These are phyloP conservation scores for Ceratocystiopsis sp. DNA, from an alignment of 2,329 filamentous ascomycete genomes.

Conservation along the genomic window DNA sequence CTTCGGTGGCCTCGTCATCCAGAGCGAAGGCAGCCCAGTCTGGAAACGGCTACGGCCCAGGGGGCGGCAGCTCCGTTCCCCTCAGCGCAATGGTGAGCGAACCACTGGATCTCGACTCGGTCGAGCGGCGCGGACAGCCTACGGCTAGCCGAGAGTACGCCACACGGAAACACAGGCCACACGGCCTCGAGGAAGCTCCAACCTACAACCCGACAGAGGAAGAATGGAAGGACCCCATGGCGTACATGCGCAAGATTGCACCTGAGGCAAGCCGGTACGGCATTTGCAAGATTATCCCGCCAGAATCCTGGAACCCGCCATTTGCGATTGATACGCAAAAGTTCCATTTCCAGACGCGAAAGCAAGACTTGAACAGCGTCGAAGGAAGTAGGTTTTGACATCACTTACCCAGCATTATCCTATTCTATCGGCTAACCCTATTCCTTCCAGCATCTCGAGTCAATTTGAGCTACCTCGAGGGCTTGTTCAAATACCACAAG, in stretches of 20 bases:
- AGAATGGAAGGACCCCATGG: slow-evolving; percentile 86
- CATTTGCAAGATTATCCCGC: slow-evolving; percentile 89
- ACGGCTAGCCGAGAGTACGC: slow-evolving; percentile 57
- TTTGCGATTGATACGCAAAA: slow-evolving; percentile 97
- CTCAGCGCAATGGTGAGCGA: slow-evolving; percentile 39
- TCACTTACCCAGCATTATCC: no score
- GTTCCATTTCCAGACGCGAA: slow-evolving; percentile 91
- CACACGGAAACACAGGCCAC: slow-evolving; percentile 64
- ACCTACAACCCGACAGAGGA: slow-evolving; percentile 82
- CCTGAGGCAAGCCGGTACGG: slow-evolving; percentile 77
- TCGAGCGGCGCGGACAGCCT: slow-evolving; percentile 77
- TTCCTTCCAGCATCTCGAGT: slow-evolving; percentile 61
- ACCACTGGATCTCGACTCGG: slow-evolving; percentile 70
- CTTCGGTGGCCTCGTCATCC: no score
- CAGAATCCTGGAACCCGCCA: slow-evolving; percentile 80
- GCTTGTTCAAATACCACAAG: slow-evolving; percentile 89
- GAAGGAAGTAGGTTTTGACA: slow-evolving; percentile 64
- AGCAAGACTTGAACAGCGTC: slow-evolving; percentile 92
- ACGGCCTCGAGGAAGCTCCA: slow-evolving; percentile 76
- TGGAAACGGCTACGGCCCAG: background rate
- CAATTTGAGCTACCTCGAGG: slow-evolving; percentile 90
- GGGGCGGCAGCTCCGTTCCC: slow-evolving; percentile 21
- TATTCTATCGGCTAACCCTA: slow-evolving; percentile 7
- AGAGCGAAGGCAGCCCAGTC: slow-evolving; percentile 34
- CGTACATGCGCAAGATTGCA: slow-evolving; percentile 82